Conservation (phyloP, 1,284 basidiomycete genomes). For the Jaminaea rosea region DNA sequence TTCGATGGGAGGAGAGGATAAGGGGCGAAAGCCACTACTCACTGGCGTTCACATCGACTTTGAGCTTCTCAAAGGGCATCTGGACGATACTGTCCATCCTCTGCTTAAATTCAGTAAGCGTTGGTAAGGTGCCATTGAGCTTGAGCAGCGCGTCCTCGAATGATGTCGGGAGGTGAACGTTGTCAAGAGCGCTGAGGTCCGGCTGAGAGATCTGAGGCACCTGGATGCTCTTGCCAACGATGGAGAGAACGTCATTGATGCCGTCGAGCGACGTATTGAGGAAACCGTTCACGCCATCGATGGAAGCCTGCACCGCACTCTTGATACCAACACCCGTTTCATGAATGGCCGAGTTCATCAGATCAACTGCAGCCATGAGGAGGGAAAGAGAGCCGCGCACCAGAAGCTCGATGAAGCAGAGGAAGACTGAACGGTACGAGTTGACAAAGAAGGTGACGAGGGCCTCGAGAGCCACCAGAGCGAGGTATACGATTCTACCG, state of each 20-base stretch:
- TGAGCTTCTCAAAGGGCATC: conserved; percentile 27
- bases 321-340: conserved; percentile 63
- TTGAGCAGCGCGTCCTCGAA: conserved; percentile 54
- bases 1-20: too few relatives aligned
- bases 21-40: conserved; percentile 1
- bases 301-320: conserved; percentile 54
- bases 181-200: conserved; percentile 58
- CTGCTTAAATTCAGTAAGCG: conserved; percentile 64
- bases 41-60: conserved; percentile 20
- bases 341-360: conserved; percentile 61
- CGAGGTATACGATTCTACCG: conserved; percentile 44
- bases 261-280: conserved; percentile 16
- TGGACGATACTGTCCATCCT: conserved; percentile 55
- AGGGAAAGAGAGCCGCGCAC: conserved; percentile 71
- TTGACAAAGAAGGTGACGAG: conserved; percentile 65
- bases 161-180: conserved; percentile 70
- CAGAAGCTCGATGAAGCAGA: conserved; percentile 84
- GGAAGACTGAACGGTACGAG: conserved; percentile 77
- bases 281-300: conserved; percentile 19
- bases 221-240: conserved; percentile 20
- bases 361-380: conserved; percentile 66
- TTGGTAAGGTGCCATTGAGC: conserved; percentile 60
- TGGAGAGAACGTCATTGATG: conserved; percentile 22
- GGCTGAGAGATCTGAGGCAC: conserved; percentile 17
- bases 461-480: conserved; percentile 19